Conservation (phyloP, 2,329 filamentous ascomycete species). For the Elsinoe ampelina region DNA sequence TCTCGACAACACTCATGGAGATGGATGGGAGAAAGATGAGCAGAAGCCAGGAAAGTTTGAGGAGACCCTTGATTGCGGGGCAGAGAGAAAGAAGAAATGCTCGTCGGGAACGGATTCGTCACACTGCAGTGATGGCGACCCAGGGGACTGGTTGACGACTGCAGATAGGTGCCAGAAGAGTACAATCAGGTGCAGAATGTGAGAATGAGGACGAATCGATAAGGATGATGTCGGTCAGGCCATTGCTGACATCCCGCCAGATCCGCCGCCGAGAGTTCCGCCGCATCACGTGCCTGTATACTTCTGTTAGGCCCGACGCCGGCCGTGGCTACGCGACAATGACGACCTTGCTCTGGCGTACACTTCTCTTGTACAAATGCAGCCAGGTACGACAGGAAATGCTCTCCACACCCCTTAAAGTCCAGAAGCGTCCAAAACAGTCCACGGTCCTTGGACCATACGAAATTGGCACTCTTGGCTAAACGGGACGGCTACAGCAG, state of each 20-base stretch:
- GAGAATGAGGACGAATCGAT: neutral
- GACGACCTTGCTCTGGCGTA: too few species aligned
- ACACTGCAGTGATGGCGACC: neutral
- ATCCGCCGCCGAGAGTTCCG: neutral
- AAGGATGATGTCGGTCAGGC: neutral
- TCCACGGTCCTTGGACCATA: too few species aligned
- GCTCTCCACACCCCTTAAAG: too few species aligned
- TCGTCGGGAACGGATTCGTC: neutral
- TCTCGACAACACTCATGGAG: slow-evolving; percentile 1
- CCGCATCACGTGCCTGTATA: neutral
- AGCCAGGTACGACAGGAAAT: too few species aligned
- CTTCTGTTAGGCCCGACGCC: neutral
- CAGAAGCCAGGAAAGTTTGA: neutral
- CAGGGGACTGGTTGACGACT: neutral
- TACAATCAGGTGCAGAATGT: neutral
- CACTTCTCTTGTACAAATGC: too few species aligned
- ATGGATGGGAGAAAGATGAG: neutral
- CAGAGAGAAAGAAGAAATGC: neutral
- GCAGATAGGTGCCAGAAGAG: too few species aligned
- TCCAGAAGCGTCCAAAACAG: too few species aligned
- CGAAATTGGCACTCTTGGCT: too few species aligned
- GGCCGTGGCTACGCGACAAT: too few species aligned
- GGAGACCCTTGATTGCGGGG: neutral
- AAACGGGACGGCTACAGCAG: too few species aligned
- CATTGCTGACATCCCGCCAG: slow-evolving; percentile 8